phyloP scores from a whole-genome alignment of 768 basidiomycete genomes.

The Boletus sp. region DNA sequence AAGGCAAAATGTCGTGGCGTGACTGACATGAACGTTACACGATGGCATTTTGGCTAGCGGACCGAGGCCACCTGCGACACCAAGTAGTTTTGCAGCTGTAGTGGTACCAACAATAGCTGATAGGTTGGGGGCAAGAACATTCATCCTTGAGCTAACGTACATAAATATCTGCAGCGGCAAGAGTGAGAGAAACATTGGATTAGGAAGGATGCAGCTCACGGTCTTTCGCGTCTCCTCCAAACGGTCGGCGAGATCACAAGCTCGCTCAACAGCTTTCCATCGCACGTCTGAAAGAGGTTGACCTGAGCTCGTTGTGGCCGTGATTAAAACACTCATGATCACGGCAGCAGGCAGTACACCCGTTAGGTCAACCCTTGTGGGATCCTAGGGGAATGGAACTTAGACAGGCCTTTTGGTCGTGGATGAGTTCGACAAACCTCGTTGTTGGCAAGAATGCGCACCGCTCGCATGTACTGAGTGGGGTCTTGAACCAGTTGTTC shows the following conservation, averaged over 20 bases:
- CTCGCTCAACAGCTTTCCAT: slow-evolving; percentile 80
- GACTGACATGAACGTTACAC: slow-evolving; percentile 88
- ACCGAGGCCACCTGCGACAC: slow-evolving; percentile 90
- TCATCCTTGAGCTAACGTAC: slow-evolving; percentile 99
- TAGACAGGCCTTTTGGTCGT: not conserved
- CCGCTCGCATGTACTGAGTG: slow-evolving; percentile 87
- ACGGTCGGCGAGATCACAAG: slow-evolving; percentile 85
- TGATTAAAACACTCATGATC: slow-evolving; percentile 94
- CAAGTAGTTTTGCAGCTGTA: slow-evolving; percentile 96
- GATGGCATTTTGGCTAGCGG: slow-evolving; percentile 92
- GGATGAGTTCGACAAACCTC: slow-evolving; percentile 45
- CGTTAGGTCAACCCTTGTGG: slow-evolving; percentile 79
- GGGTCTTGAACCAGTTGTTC: slow-evolving; percentile 94
- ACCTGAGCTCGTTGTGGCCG: slow-evolving; percentile 88
- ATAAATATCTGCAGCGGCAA: slow-evolving; percentile 75
- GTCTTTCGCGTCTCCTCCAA: slow-evolving; percentile 88
- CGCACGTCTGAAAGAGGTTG: slow-evolving; percentile 61
- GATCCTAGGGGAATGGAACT: slow-evolving; percentile 50
- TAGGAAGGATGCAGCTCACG: slow-evolving; percentile 36
- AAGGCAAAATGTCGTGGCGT: not conserved
- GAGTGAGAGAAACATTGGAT: slow-evolving; percentile 1
- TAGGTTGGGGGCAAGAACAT: slow-evolving; percentile 95
- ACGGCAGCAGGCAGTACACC: slow-evolving; percentile 83
- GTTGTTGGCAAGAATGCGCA: slow-evolving; percentile 81
- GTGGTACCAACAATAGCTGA: slow-evolving; percentile 98